Conservation (phyloP, 2,329 filamentous ascomycete genomes). For the Claviceps digitariae region DNA sequence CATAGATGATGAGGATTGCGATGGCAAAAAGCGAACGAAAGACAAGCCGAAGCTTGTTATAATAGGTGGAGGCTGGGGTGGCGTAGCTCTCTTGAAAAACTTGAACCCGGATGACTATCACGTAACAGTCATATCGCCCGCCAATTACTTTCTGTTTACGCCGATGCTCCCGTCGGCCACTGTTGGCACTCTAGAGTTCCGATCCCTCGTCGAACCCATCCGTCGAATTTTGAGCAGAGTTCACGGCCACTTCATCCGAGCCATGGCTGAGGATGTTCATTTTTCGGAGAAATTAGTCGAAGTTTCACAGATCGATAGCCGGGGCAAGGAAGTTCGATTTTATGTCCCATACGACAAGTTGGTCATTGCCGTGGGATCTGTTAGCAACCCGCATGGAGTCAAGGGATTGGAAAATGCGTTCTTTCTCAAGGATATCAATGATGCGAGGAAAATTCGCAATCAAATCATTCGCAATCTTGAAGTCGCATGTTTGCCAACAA, state of each 20-base stretch:
- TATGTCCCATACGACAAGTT: constrained; percentile 98
- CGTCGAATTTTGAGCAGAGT: constrained; percentile 67
- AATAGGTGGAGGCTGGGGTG: constrained; percentile 88
- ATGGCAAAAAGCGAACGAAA: constrained; percentile 55
- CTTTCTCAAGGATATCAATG: constrained; percentile 90
- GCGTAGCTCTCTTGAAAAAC: constrained; percentile 81
- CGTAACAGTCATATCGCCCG: constrained; percentile 85
- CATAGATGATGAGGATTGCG: constrained; percentile 76
- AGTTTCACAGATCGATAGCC: constrained; percentile 56
- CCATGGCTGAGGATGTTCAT: constrained; percentile 74
- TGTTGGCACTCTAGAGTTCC: constrained; percentile 82
- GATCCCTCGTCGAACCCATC: constrained; percentile 87
- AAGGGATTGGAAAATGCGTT: constrained; percentile 87
- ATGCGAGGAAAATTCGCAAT: constrained; percentile 82
- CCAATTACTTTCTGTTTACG: constrained; percentile 96
- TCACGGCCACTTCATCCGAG: constrained; percentile 80
- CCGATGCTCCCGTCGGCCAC: constrained; percentile 96
- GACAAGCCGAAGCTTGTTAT: constrained; percentile 89
- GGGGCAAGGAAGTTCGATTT: constrained; percentile 65
- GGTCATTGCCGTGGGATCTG: constrained; percentile 80
- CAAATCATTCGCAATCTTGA: constrained; percentile 82
- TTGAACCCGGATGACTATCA: constrained; percentile 87
- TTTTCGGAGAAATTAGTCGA: constrained; percentile 88
- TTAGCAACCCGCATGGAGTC: constrained; percentile 90
- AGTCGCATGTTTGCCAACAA: constrained; percentile 82